phyloP scores from a whole-genome alignment of 345 rosid species.

The Carallia pectinifolia region DNA sequence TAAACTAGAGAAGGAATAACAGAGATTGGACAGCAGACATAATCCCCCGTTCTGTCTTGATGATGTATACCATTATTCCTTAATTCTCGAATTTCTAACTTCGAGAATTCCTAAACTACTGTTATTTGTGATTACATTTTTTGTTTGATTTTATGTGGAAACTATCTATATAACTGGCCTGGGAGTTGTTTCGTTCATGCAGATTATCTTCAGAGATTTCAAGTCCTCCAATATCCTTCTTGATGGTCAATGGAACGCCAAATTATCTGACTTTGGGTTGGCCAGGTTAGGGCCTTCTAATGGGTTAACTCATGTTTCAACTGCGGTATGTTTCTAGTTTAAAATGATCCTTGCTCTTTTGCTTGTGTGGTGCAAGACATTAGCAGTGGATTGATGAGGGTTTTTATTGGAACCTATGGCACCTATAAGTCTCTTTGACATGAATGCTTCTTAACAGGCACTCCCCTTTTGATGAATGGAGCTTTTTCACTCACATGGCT shows the following conservation, averaged over 20 bases:
- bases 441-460: too few species aligned
- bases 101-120: too few species aligned
- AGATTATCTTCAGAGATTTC: conserved; percentile 95
- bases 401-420: background rate
- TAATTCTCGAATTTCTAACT: too few species aligned
- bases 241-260: conserved; percentile 91
- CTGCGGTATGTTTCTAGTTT: conserved; percentile 53
- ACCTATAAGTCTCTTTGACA: too few species aligned
- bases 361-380: background rate
- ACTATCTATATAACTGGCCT: background rate
- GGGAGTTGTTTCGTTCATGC: background rate
- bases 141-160: too few species aligned
- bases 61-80: too few species aligned
- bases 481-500: too few species aligned
- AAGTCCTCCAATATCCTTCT: conserved; percentile 92
- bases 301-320: conserved; percentile 88
- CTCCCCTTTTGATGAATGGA: too few species aligned
- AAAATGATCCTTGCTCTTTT: background rate
- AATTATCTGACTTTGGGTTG: conserved; percentile 87
- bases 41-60: too few species aligned
- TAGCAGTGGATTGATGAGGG: background rate
- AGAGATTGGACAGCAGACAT: too few species aligned
- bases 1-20: too few species aligned
- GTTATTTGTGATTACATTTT: too few species aligned
- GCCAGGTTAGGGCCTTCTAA: conserved; percentile 95